Conservation (phyloP, 805 yeast species). For the Metahyphopichia silvanorum region DNA sequence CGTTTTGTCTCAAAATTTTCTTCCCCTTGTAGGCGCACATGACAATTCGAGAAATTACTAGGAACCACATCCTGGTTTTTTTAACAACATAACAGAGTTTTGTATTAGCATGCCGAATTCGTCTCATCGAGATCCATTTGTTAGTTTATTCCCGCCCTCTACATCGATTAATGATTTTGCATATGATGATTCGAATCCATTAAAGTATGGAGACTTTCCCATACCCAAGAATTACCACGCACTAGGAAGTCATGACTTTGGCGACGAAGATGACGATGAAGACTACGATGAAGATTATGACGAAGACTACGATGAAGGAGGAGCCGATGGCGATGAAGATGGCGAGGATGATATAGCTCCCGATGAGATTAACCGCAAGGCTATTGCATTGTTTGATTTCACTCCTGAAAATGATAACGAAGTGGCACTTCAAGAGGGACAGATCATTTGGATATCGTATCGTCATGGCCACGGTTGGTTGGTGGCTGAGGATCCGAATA, state of each 20-base stretch:
- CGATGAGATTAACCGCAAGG: slow-evolving; percentile 49
- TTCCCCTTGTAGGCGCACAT: too few relatives aligned
- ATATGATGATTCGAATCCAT: slow-evolving; percentile 64
- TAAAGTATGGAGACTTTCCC: slow-evolving; percentile 54
- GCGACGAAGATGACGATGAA: slow-evolving; percentile 4
- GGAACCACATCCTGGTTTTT: too few relatives aligned
- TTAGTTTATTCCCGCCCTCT: slow-evolving; percentile 13
- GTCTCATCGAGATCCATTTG: slow-evolving; percentile 1
- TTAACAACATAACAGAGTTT: too few relatives aligned
- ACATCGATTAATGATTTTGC: slow-evolving; percentile 77
- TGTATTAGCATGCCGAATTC: too few relatives aligned
- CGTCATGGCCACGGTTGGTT: slow-evolving; percentile 99
- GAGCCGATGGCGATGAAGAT: slow-evolving; percentile 6
- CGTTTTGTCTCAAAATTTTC: too few relatives aligned
- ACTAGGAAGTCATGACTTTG: slow-evolving; percentile 1
- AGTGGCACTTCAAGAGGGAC: slow-evolving; percentile 73
- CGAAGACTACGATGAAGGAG: slow-evolving; percentile 5
- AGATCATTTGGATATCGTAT: slow-evolving; percentile 78
- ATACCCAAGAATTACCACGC: slow-evolving; percentile 2
- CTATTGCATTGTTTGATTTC: slow-evolving; percentile 87
- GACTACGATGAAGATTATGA: slow-evolving; percentile 8
- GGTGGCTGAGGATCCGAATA: slow-evolving; percentile 77
- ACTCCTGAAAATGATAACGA: slow-evolving; percentile 94
- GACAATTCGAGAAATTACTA: too few relatives aligned
- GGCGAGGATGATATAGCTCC: slow-evolving; percentile 10